Base-by-base conservation (phyloP, 2,329 filamentous ascomycete species). In the Aspergillus texensis region DNA sequence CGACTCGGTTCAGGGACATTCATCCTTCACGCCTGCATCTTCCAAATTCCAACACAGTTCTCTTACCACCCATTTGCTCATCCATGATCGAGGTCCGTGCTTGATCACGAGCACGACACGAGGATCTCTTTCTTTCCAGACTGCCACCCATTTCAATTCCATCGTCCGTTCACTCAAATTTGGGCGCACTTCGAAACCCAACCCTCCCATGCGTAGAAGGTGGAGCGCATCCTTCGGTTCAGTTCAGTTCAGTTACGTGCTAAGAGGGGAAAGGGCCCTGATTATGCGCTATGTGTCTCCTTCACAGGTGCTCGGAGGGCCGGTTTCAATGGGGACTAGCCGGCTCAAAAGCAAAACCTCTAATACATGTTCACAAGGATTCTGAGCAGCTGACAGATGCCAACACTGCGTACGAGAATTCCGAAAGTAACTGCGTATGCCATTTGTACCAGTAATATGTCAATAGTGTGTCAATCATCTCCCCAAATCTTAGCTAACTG, bases 361-460 rank as follows among this genome's bases (percentile, higher is more conserved):
- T 19, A 28, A 26, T 26, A 48, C 55, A 46, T 46, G 16, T 57
- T 30, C 34, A 41, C 55, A 46, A 10, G 16, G 48, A 34, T 24
- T 11, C 16, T n/a, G 19, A 21, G 46, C 21, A 45, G 43, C 57
- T 50, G 41, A 34, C 28, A 43, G 36, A 39, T 6, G 26, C 46
- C 26, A 19, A 32, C 46, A 30, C 30, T 52, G 26, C 19, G 48
- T 52, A n/a, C 30, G 16, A 32, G 30, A 48, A 32, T 26, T 56
- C 34, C 58, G 43, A 57, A 62, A 57, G 53, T 62, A 52, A 63
- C 48, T 57, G 54, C 60, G 45, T 62, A 52, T 63, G 55, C 61
- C 63, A 65, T 65, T 65, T 57, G 53, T 63, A 46, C 62, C 62
- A 63, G 50, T 63, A 52, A 52, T 52, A 9, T 26, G 16, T 52